Percentiles rank a stretch among this genome's conserved stretches.
Conservation (phyloP, 495 filamentous ascomycete species). For the Penicillium herquei region DNA sequence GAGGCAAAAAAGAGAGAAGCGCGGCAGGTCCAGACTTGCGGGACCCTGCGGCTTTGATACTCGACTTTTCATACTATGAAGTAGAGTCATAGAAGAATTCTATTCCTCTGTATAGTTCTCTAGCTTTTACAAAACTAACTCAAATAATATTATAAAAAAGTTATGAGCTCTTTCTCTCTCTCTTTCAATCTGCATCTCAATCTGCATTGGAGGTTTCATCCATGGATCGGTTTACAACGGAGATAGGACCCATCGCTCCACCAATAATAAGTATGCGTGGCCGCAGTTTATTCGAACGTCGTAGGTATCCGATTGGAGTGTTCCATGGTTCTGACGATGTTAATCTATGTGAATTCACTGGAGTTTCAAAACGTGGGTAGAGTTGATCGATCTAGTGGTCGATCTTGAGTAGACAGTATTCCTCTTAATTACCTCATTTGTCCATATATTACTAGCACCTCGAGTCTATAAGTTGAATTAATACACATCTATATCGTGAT, state of each 20-base stretch:
- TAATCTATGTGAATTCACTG: background rate
- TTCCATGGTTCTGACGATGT: no score
- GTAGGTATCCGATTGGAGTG: background rate
- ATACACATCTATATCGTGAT: no score
- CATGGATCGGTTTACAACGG: slow-evolving; percentile 10
- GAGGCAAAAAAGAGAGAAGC: slow-evolving; percentile 9
- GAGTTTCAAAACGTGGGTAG: background rate
- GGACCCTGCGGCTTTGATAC: slow-evolving; percentile 10
- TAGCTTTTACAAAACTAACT: background rate
- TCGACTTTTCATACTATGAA: background rate
- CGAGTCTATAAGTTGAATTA: no score
- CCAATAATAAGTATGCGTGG: slow-evolving; percentile 1
- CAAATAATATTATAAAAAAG: no score
- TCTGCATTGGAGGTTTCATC: slow-evolving; percentile 1
- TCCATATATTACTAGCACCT: no score
- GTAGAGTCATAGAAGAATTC: background rate
- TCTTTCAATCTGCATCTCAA: no score
- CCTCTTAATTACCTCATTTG: no score
- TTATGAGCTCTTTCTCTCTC: no score
- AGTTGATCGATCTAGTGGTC: no score
- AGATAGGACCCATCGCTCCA: slow-evolving; percentile 6
- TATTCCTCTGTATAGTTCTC: no score
- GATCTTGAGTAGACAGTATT: no score
- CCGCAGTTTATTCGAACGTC: slow-evolving; percentile 13
- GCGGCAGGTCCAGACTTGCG: slow-evolving; percentile 15